A percentile compares a stretch with the other conserved stretches of the same genome.
These are phyloP conservation scores for Physaria fendleri DNA, from an alignment of 345 rosid genomes.

Conservation along the genomic window DNA sequence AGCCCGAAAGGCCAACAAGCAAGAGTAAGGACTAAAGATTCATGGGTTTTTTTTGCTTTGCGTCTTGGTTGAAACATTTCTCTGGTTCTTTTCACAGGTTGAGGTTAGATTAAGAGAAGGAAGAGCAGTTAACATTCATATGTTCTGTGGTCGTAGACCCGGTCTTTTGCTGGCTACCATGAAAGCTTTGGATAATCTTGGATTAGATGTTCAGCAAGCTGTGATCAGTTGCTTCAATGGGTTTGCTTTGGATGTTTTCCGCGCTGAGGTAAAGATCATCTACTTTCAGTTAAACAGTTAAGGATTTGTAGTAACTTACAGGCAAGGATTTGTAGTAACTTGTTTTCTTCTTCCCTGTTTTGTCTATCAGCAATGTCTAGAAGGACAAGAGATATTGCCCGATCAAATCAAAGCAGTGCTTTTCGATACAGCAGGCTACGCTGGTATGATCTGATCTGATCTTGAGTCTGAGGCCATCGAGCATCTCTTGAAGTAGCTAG, in stretches of 20 bases:
- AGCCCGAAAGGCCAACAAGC: conserved; percentile 83
- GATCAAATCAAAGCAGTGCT: conserved; percentile 95
- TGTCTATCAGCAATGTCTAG: conserved; percentile 71
- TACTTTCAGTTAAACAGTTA: not conserved
- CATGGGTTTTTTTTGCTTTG: too few relatives aligned
- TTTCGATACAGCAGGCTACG: conserved; percentile 75
- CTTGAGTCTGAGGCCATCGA: not conserved
- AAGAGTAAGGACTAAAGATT: conserved; percentile 57
- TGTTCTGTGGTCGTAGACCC: conserved; percentile 91
- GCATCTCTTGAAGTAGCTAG: conserved; percentile 13
- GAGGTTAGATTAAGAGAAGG: conserved; percentile 95
- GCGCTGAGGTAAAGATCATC: conserved; percentile 63
- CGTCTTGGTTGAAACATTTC: too few relatives aligned
- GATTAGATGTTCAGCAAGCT: conserved; percentile 92
- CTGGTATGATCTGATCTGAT: conserved; percentile 33
- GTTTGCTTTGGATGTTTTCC: conserved; percentile 87
- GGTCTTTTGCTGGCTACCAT: conserved; percentile 87
- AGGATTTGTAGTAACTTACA: not conserved
- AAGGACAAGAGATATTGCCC: conserved; percentile 73
- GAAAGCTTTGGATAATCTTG: conserved; percentile 89
- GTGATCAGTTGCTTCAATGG: conserved; percentile 96
- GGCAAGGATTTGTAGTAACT: not conserved
- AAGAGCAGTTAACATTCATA: conserved; percentile 94
- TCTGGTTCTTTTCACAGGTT: conserved; percentile 37
- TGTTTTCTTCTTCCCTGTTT: not conserved